Evolutionary conservation across 2,329 filamentous ascomycete species (phyloP), one percentile per base, ranked within the genome.

Genomic region (Diaporthe caulivora): DNA sequence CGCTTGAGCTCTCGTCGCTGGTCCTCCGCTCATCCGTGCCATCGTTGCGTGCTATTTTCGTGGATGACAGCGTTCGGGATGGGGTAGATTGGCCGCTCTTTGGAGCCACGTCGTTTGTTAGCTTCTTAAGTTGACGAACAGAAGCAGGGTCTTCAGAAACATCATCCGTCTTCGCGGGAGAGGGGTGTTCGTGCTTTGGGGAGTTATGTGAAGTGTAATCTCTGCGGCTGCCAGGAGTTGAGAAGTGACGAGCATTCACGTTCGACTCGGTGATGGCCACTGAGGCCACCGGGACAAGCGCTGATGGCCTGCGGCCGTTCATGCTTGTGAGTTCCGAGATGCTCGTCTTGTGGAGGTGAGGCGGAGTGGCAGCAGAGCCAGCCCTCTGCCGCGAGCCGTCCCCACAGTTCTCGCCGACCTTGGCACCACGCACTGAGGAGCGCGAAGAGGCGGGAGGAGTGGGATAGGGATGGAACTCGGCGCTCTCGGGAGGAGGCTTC

Each of bases 61-160:
- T 87, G 68, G 88, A 85, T 72, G 95, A 97, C 80, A 96, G 91
- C 74, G 95, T 94, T 85, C 96, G 92, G 76, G 95, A 96, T 72
- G 96, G 97, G 78, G 96, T 95, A 75, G 95, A 92, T 78, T 95
- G 94, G 79, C 94, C 97, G 87, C 95, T 97, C 95, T 98, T 97
- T 87, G 91, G 87, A 84, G 87, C 87, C 84, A 87, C 87, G 88
- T 91, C 90, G 89, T 92, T 89, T 91, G 95, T 98, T 95, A 98
- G 95, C 94, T 92, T 93, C 87, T 91, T 93, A 84, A 93, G 88
- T 86, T 90, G 89, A 84, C 90, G 88, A 87, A 90, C 86, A 81
- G 91, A 91, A 82, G 89, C 88, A 84, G 90, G 92, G 82, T 89
- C 84, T 81, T 83, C 80, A 77, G 83, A 82, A 79, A 82, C 78